phyloP scores from a whole-genome alignment of 495 filamentous ascomycete species.

The Aspergillus ostianus region DNA sequence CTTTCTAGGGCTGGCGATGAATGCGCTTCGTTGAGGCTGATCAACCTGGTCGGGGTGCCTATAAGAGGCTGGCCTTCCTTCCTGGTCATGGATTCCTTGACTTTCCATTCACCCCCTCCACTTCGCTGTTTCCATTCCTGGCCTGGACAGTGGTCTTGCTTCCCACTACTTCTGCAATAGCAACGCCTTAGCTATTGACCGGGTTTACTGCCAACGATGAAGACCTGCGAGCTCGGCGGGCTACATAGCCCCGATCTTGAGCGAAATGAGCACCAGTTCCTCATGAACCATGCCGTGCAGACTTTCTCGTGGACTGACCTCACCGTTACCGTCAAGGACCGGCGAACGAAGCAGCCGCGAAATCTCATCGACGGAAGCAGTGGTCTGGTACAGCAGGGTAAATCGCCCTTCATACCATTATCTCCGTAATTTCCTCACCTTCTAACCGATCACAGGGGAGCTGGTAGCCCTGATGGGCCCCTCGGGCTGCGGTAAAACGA shows the following conservation, averaged over 20 bases:
- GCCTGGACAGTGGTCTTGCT: too few species aligned
- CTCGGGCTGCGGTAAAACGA: constrained; percentile 75
- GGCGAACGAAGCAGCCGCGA: constrained; percentile 55
- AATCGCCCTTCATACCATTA: neutral
- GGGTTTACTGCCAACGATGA: constrained; percentile 9
- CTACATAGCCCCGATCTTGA: constrained; percentile 27
- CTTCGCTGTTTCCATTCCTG: too few species aligned
- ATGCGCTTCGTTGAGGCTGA: too few species aligned
- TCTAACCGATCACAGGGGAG: constrained; percentile 51
- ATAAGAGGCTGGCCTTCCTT: too few species aligned
- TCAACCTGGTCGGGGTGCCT: too few species aligned
- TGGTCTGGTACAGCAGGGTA: constrained; percentile 33
- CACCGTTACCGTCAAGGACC: constrained; percentile 67
- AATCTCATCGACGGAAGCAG: constrained; percentile 37
- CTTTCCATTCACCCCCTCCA: neutral
- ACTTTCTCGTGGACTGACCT: constrained; percentile 61
- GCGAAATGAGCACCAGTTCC: constrained; percentile 29
- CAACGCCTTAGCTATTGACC: too few species aligned
- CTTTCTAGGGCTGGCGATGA: too few species aligned
- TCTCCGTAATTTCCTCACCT: neutral
- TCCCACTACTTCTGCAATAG: too few species aligned
- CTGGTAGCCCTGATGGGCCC: constrained; percentile 76
- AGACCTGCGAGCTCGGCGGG: neutral
- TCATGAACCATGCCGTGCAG: constrained; percentile 39
- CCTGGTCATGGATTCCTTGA: too few species aligned